Conservation (phyloP, 139 green algal species). For the Closterium sp. region DNA sequence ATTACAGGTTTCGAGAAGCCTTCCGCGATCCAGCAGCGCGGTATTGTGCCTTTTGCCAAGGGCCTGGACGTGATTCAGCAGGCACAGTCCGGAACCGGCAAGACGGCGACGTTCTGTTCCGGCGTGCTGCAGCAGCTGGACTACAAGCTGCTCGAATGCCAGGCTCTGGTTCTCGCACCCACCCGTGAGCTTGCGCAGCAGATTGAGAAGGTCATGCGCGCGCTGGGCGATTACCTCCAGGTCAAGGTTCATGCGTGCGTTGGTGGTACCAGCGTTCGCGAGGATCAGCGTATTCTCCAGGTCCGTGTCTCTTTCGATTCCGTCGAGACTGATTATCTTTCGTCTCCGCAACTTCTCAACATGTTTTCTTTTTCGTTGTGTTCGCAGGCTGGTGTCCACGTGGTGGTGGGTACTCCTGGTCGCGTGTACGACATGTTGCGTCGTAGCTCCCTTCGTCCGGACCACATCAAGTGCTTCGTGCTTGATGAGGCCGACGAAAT, state of each 20-base stretch:
- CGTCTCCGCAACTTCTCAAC: background rate
- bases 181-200: constrained; percentile 99
- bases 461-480: constrained; percentile 91
- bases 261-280: constrained; percentile 90
- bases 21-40: constrained; percentile 99
- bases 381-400: constrained; percentile 67
- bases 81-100: constrained; percentile 99
- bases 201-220: constrained; percentile 99
- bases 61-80: constrained; percentile 99
- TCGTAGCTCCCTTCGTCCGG: constrained; percentile 83
- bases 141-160: constrained; percentile 89
- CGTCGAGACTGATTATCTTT: background rate
- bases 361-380: background rate
- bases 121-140: constrained; percentile 97
- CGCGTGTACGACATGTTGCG: constrained; percentile 99
- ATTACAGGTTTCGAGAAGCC: constrained; percentile 94
- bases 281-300: constrained; percentile 95
- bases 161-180: constrained; percentile 96
- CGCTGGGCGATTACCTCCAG: constrained; percentile 96
- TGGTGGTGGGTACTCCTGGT: constrained; percentile 95
- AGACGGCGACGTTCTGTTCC: constrained; percentile 99
- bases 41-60: constrained; percentile 98
- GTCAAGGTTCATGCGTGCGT: constrained; percentile 99
- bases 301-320: background rate
- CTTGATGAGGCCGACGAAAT: constrained; percentile 99